Base-by-base conservation (phyloP, 2,329 filamentous ascomycete genomes). In the Monosporascus sp. region DNA sequence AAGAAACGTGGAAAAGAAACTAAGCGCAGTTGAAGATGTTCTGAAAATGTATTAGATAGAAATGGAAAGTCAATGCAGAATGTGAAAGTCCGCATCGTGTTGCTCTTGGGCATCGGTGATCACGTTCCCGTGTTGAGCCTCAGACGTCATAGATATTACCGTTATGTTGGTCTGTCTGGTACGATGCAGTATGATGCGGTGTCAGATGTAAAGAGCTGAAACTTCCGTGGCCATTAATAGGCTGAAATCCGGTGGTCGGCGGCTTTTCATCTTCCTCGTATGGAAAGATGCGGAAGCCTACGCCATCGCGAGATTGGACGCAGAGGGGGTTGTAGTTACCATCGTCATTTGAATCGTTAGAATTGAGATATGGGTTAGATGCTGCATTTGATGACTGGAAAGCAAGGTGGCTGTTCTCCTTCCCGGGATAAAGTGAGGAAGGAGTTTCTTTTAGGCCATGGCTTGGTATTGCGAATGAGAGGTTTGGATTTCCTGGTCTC, bases 401-500 rank as follows among this genome's bases (percentile, higher is more conserved):
- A 7, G 56, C 22, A 31, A 62, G 53, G 44, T 54, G 57, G 50
- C 58, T 60, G 57, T 70, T 71, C 55, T 70, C 68, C 48, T 70
- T 70, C 45, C 63, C 64, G 44, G 49, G 51, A 50, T 60, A 65
- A 8, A 55, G 56, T 8, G 56, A 45, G 25, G 62, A 46, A 3
- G 60, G 55, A 8, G 64, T 60, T 54, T 55, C 58, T 37, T 68
- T 70, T 24, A 63, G 51, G 22, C 53, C 52, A n/a, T 60, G 54
- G 8, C 57, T 64, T 3, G 68, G 58, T 20, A 67, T 65, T 9
- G 58, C 55, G 47, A 67, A 64, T 25, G 61, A 61, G 34, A 73
- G 57, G 53, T 70, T 74, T 17, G 72, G 67, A 48, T 73, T 71
- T 9, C 72, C 66, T 36, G 65, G 62, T 54, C 65, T 60, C 22